Percentiles rank a stretch among this genome's conserved stretches.
Conservation (phyloP, 1,284 basidiomycete species). For the Trametes versicolor region DNA sequence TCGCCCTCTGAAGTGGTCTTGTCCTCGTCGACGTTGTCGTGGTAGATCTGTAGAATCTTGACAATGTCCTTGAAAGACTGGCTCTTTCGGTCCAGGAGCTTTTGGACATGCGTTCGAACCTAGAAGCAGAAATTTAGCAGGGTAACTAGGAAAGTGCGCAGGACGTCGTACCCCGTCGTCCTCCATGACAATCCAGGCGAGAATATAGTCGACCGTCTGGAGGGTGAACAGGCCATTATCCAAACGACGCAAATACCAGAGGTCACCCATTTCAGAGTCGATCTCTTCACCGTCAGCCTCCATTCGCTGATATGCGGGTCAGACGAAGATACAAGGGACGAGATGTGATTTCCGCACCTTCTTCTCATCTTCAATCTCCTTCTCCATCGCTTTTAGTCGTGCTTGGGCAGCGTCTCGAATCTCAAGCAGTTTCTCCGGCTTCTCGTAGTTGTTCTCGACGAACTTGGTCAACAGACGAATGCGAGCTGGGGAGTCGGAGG, state of each 20-base stretch:
- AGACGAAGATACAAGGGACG: slow-evolving; percentile 1
- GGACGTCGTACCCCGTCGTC: slow-evolving; percentile 87
- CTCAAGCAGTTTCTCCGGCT: slow-evolving; percentile 92
- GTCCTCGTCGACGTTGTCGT: slow-evolving; percentile 76
- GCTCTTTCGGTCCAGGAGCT: slow-evolving; percentile 80
- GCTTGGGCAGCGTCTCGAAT: slow-evolving; percentile 76
- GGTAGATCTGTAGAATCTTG: slow-evolving; percentile 70
- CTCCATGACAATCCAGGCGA: slow-evolving; percentile 98
- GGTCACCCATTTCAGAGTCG: slow-evolving; percentile 72
- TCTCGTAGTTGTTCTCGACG: slow-evolving; percentile 91
- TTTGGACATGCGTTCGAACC: slow-evolving; percentile 77
- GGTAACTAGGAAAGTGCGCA: not conserved
- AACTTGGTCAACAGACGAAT: slow-evolving; percentile 93
- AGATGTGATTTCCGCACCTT: slow-evolving; percentile 54
- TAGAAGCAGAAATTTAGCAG: slow-evolving; percentile 45
- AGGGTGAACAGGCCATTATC: slow-evolving; percentile 90
- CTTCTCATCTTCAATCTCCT: slow-evolving; percentile 72
- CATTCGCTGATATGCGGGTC: slow-evolving; percentile 53
- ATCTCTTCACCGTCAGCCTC: slow-evolving; percentile 67
- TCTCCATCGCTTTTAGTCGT: slow-evolving; percentile 68
- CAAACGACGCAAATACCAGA: slow-evolving; percentile 85
- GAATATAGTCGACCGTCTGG: slow-evolving; percentile 91
- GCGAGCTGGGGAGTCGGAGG: slow-evolving; percentile 85
- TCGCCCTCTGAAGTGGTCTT: slow-evolving; percentile 49
- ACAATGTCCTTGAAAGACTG: slow-evolving; percentile 73